phyloP scores from a whole-genome alignment of 768 basidiomycete species.

The Leccinum imitatum region DNA sequence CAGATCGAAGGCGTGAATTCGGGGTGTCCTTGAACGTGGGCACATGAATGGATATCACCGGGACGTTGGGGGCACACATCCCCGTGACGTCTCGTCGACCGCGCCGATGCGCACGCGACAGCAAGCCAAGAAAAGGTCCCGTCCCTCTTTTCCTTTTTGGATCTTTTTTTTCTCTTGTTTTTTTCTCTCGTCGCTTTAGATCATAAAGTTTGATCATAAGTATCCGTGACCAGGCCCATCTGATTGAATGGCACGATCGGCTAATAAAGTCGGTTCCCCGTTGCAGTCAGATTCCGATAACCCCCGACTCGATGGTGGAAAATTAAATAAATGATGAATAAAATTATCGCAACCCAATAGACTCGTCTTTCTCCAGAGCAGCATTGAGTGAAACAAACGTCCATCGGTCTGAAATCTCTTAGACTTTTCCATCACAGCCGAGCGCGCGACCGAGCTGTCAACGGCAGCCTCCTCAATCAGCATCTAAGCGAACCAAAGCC shows the following conservation, averaged over 20 bases:
- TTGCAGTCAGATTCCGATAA: slow-evolving; percentile 15
- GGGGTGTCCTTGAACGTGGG: too few species aligned
- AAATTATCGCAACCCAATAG: slow-evolving; percentile 10
- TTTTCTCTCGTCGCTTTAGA: slow-evolving; percentile 13
- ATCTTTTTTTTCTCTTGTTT: slow-evolving; percentile 4
- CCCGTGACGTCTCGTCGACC: too few species aligned
- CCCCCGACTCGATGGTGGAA: slow-evolving; percentile 21
- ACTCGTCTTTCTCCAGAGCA: neutral
- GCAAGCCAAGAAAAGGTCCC: slow-evolving; percentile 7
- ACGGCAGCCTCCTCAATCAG: neutral
- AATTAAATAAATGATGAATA: neutral
- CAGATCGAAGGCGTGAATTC: too few species aligned
- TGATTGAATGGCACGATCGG: slow-evolving; percentile 17
- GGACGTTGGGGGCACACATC: too few species aligned
- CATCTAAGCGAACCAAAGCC: neutral
- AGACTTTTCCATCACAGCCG: neutral
- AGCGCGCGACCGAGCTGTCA: neutral
- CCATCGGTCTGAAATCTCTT: neutral
- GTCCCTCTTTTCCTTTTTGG: slow-evolving; percentile 16
- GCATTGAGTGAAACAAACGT: neutral
- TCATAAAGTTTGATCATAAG: slow-evolving; percentile 9
- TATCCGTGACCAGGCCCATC: slow-evolving; percentile 5
- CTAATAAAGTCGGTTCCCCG: slow-evolving; percentile 1
- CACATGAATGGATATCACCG: too few species aligned
- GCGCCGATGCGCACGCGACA: neutral